Conservation (phyloP, 371 early-diverging fungal species). For the Mortierella sp. region DNA sequence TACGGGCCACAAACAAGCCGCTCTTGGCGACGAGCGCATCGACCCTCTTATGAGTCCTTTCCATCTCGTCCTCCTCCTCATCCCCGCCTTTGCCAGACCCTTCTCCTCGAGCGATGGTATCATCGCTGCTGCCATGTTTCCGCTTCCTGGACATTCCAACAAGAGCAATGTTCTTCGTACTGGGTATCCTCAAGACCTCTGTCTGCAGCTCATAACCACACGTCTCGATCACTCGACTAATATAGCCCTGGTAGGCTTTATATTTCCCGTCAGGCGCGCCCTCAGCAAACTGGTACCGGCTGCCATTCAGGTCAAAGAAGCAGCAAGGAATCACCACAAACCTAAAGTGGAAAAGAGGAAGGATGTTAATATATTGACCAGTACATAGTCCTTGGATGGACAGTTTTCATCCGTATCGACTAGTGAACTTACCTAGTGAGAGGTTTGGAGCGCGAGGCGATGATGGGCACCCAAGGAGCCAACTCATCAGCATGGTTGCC, state of each 20-base stretch:
- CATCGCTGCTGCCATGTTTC: conserved; percentile 38
- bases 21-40: conserved; percentile 49
- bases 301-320: conserved; percentile 80
- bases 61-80: neutral
- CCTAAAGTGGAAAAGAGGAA: conserved; percentile 37
- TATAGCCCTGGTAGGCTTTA: conserved; percentile 77
- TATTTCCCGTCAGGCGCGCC: conserved; percentile 75
- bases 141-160: conserved; percentile 65
- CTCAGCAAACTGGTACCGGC: conserved; percentile 60
- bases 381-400: no score
- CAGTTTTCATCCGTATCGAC: neutral
- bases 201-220: conserved; percentile 77
- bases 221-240: conserved; percentile 65
- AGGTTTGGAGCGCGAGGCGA: conserved; percentile 75
- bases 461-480: conserved; percentile 90
- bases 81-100: neutral
- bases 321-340: conserved; percentile 91
- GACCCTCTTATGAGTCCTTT: conserved; percentile 22
- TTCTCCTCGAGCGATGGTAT: conserved; percentile 4
- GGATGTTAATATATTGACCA: neutral
- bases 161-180: conserved; percentile 89
- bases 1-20: conserved; percentile 66
- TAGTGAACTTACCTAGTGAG: conserved; percentile 62
- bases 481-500: conserved; percentile 95
- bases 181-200: conserved; percentile 88